Evolutionary conservation across 371 early-diverging fungal species (phyloP), one percentile per base, ranked within the genome.

Genomic region (Lichtheimia ramosa): DNA sequence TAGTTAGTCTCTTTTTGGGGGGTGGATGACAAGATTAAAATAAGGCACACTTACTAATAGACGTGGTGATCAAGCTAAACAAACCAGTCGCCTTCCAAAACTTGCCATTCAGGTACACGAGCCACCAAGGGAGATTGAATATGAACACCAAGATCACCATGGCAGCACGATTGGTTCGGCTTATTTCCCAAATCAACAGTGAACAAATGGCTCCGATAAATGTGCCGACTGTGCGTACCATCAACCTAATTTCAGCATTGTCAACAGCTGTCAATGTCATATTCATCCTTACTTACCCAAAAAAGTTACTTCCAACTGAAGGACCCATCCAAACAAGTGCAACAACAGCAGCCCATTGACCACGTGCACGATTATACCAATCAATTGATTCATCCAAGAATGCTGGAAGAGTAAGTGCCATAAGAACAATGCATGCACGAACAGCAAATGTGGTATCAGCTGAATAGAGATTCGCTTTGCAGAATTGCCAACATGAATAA

Each of bases 281-380:
- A 8, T 6, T 7, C 6, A 34, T 10, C 34, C 34, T 8, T 8
- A 10, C 59, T 67, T 68, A 77, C 77, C 76, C 79, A 50, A 79
- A 79, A 59, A 76, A 67, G 41, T 69, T 76, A 48, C 79, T 79
- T 7, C 79, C 79, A 1, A 76, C 71, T 6, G 73, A 72, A 1
- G 79, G 76, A 15, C 79, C 79, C 79, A 79, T 79, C 79, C 79
- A 79, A 40, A 79, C 74, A 21, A 79, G 39, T 0, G 74, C 79
- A n/a, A 74, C 74, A 0, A 79, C 73, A 13, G 65, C 69, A 3
- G 79, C 68, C 79, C 79, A 79, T 58, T 79, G 74, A 3, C 76
- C 79, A 25, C 72, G 61, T 15, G 59, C 66, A 21, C 64, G 62
- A 3, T 56, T 63, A 54, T 76, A 79, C 79, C 79, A 79, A 3